A percentile compares a stretch with the other conserved stretches of the same genome.
Evolutionary conservation across 1,139 yeast species (phyloP).

Genomic region (Debaryomycetaceae sp.): DNA sequence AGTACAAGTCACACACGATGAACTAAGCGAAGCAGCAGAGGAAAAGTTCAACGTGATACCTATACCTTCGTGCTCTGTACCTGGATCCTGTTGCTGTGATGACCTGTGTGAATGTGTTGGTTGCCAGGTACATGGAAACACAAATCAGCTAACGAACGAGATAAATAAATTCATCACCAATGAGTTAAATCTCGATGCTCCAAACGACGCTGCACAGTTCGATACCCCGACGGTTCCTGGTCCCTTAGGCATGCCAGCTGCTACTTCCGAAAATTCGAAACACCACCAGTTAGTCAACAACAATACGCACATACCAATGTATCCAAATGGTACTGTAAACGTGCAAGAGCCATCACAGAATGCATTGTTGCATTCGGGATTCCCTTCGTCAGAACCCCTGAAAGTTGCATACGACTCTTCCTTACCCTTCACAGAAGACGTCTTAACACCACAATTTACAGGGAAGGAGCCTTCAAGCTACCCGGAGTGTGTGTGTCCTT

Average conservation of each 20-base stretch:
- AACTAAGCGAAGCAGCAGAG: background rate
- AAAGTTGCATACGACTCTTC: background rate
- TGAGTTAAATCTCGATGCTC: constrained; percentile 6
- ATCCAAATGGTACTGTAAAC: background rate
- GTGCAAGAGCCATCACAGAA: background rate
- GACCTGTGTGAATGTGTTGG: constrained; percentile 46
- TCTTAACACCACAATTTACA: background rate
- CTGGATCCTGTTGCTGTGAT: constrained; percentile 50
- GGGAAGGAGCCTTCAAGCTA: constrained; percentile 1
- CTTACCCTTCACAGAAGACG: background rate
- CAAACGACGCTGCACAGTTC: background rate
- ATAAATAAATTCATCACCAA: constrained; percentile 7
- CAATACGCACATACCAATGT: background rate
- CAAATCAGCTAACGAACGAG: constrained; percentile 7
- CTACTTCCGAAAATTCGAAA: background rate
- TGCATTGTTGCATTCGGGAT: background rate
- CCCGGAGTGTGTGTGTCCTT: constrained; percentile 37
- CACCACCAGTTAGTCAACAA: background rate
- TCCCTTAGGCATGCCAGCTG: background rate
- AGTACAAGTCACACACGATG: constrained; percentile 1
- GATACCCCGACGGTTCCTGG: constrained; percentile 2
- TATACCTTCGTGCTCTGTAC: constrained; percentile 42
- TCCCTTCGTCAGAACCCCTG: background rate
- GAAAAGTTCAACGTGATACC: constrained; percentile 21
- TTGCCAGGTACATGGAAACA: constrained; percentile 43